These are phyloP conservation scores for Protea cynaroides DNA, from an alignment of 164 flowering plant species.

Conservation along the genomic window DNA sequence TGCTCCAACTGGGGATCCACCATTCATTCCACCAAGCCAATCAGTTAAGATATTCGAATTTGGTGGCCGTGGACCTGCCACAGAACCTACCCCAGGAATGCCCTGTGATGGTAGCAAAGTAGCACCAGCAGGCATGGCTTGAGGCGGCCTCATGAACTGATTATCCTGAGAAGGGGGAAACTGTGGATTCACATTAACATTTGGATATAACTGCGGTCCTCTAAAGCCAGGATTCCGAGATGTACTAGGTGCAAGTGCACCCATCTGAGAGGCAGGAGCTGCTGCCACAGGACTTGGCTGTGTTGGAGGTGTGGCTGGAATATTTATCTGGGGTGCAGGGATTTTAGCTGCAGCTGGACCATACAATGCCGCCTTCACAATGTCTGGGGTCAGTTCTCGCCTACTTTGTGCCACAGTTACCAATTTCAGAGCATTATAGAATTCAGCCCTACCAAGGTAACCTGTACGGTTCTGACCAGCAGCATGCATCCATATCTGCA, in stretches of 20 bases:
- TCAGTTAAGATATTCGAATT: conserved; percentile 43
- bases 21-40: conserved; percentile 44
- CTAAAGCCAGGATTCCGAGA: conserved; percentile 51
- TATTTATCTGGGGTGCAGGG: conserved; percentile 85
- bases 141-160: conserved; percentile 50
- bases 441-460: conserved; percentile 80
- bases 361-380: conserved; percentile 82
- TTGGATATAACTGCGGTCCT: conserved; percentile 41
- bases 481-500: conserved; percentile 90
- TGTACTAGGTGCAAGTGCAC: conserved; percentile 26
- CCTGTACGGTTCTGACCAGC: conserved; percentile 74
- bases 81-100: conserved; percentile 28
- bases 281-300: conserved; percentile 29
- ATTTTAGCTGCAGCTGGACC: conserved; percentile 93
- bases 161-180: conserved; percentile 41
- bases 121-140: conserved; percentile 34
- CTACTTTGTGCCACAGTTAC: conserved; percentile 96
- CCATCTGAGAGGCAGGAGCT: conserved; percentile 36
- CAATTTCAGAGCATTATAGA: conserved; percentile 88
- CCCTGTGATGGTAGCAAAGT: conserved; percentile 37
- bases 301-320: conserved; percentile 40
- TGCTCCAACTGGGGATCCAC: conserved; percentile 28
- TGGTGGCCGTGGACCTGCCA: conserved; percentile 23
- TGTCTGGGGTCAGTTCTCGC: conserved; percentile 82
- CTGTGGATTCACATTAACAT: conserved; percentile 34